Base-by-base conservation (phyloP, 768 basidiomycete genomes). In the Scleroderma citrinum region DNA sequence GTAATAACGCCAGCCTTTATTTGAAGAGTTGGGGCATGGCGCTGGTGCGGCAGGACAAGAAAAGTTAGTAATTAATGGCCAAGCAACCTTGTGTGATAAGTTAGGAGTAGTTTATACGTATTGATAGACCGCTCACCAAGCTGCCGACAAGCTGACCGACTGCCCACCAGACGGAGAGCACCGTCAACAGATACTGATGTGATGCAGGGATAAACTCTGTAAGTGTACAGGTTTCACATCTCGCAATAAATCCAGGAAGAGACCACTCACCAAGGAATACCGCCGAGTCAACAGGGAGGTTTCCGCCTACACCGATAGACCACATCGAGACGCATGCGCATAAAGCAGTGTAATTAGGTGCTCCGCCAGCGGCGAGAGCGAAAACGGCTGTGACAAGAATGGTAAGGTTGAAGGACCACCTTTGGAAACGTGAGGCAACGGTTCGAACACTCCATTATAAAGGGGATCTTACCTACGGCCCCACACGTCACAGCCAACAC, bases 151-250 rank as follows among this genome's bases (percentile, higher is more conserved):
- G 73, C 60, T 87, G 87, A 2, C 85, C 85, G 31, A 88, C 71
- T 5, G 83, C 82, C 87, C 87, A 90, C 82, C 83, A 89, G 32
- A 87, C 76, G 0, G 85, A 86, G 16, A 89, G 72, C 13, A 88
- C 68, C 0, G 86, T 87, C 30, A 89, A 69, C 3, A 90, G 71
- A 57, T 86, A 88, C 57, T 89, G 87, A 52, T 88, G 84, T 1
- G 79, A 77, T 3, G 77, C 76, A 0, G 87, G 87, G 0, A 85
- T 60, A 57, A 85, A 86, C 56, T 89, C 84, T 82, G 45, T 17
- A 7, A 30, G 4, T 5, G 40, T 8, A 1, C 16, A 14, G 41
- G 16, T 4, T n/a, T 56, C 40, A 19, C 23, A 19, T 24, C 13
- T 13, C 11, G 10, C 7, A 7, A 39, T 19, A 21, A 7, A 13